phyloP scores from a whole-genome alignment of 495 filamentous ascomycete species.

The Penicillium cosmopolitanum region DNA sequence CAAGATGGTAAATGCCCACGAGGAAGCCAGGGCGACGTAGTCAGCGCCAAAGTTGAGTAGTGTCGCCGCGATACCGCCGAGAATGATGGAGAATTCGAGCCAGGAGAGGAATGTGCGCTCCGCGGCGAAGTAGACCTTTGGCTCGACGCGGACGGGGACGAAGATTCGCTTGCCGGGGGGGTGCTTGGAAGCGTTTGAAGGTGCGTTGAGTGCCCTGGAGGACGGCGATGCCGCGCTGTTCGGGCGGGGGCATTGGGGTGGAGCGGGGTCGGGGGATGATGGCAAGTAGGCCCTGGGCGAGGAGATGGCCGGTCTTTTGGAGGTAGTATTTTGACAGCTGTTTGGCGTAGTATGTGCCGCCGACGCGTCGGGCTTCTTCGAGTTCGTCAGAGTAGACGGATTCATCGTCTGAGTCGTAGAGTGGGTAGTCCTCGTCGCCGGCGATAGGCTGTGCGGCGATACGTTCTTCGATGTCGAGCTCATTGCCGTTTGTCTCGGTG shows the following conservation, averaged over 20 bases:
- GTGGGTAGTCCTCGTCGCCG: conserved; percentile 70
- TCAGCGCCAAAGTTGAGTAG: conserved; percentile 83
- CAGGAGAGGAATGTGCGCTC: conserved; percentile 96
- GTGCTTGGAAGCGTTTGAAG: conserved; percentile 75
- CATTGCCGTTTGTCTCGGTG: conserved; percentile 48
- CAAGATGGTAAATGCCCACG: conserved; percentile 79
- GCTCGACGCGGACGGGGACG: conserved; percentile 93
- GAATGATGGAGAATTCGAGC: conserved; percentile 95
- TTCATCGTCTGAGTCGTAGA: conserved; percentile 94
- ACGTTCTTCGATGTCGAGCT: conserved; percentile 77
- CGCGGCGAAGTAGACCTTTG: conserved; percentile 95
- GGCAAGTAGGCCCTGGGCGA: conserved; percentile 49
- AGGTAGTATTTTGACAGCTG: conserved; percentile 55
- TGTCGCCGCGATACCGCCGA: conserved; percentile 88
- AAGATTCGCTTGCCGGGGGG: conserved; percentile 91
- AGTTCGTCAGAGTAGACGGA: conserved; percentile 66
- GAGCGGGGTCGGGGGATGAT: conserved; percentile 63
- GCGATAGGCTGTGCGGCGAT: conserved; percentile 62
- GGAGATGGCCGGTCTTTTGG: conserved; percentile 39
- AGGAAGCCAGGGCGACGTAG: conserved; percentile 61
- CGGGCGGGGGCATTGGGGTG: conserved; percentile 59
- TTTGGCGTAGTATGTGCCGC: conserved; percentile 70
- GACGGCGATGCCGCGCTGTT: conserved; percentile 49
- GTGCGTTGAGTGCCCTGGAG: conserved; percentile 55
- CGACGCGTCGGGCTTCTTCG: conserved; percentile 72